Evolutionary conservation across 2,329 filamentous ascomycete species (phyloP).

Genomic region (Lasiodiplodia gonubiensis): DNA sequence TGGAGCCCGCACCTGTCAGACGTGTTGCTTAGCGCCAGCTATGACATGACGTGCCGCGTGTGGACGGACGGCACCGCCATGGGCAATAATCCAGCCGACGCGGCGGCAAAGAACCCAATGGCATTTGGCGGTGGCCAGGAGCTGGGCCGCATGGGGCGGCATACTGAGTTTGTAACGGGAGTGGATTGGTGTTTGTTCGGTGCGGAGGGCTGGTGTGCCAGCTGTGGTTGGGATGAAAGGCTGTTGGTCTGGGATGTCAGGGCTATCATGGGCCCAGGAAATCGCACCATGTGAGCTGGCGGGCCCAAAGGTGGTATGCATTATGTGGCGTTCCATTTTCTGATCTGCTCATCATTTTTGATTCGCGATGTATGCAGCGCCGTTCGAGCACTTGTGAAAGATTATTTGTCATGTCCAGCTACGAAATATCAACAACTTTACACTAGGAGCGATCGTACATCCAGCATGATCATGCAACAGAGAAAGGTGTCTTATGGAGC

Average conservation of each 20-base stretch:
- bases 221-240: constrained; percentile 91
- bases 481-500: background rate
- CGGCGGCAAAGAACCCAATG: constrained; percentile 44
- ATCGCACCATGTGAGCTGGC: background rate
- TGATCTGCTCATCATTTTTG: background rate
- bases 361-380: background rate
- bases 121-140: constrained; percentile 65
- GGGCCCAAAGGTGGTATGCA: constrained; percentile 4
- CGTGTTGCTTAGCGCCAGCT: constrained; percentile 84
- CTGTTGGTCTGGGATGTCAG: constrained; percentile 91
- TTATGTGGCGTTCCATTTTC: constrained; percentile 14
- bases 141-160: constrained; percentile 84
- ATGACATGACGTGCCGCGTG: constrained; percentile 96
- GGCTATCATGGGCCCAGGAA: constrained; percentile 57
- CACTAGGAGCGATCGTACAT: background rate
- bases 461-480: no score
- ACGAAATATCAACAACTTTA: background rate
- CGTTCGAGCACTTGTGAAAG: background rate
- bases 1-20: constrained; percentile 97
- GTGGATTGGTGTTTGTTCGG: constrained; percentile 99
- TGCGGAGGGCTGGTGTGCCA: constrained; percentile 92
- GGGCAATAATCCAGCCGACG: constrained; percentile 46
- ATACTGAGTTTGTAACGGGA: constrained; percentile 95
- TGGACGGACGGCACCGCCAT: constrained; percentile 81
- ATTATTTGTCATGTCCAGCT: background rate